Evolutionary conservation across 1,284 basidiomycete species (phyloP).

Genomic region (Naganishia sp.): DNA sequence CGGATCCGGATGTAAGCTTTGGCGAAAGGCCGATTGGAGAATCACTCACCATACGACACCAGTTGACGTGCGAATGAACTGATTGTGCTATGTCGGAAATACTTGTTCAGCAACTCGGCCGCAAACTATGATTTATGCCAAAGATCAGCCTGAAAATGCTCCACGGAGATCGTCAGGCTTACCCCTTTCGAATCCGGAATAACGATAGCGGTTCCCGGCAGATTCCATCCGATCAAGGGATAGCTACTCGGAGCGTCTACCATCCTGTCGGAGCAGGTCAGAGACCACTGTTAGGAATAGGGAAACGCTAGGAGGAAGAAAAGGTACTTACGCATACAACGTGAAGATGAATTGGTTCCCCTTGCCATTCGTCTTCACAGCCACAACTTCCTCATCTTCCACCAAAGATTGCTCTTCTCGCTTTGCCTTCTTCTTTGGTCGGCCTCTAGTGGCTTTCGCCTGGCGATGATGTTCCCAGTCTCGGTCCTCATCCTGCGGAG

Average conservation of each 20-base stretch:
- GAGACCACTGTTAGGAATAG: too few species aligned
- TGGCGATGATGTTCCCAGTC: neutral
- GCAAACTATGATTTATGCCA: conserved; percentile 1
- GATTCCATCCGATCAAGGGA: conserved; percentile 25
- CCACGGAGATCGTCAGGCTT: neutral
- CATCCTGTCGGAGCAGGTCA: conserved; percentile 1
- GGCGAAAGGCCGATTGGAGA: neutral
- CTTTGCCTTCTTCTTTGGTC: conserved; percentile 9
- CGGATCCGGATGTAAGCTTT: neutral
- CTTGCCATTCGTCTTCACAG: conserved; percentile 11
- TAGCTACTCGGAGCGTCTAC: conserved; percentile 21
- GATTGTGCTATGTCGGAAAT: conserved; percentile 25
- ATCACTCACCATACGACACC: conserved; percentile 14
- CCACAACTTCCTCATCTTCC: neutral
- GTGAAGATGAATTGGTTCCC: conserved; percentile 23
- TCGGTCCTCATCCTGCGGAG: neutral
- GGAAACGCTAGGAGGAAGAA: neutral
- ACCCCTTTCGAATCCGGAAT: conserved; percentile 24
- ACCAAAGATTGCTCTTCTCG: neutral
- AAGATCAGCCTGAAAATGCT: neutral
- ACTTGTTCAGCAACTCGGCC: conserved; percentile 13
- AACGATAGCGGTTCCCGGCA: conserved; percentile 15
- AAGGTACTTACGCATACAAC: conserved; percentile 12
- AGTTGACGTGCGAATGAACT: conserved; percentile 22
- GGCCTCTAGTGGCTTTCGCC: neutral